Conservation (phyloP, 164 flowering plant species). For the Tetrastigma voinierianum region DNA sequence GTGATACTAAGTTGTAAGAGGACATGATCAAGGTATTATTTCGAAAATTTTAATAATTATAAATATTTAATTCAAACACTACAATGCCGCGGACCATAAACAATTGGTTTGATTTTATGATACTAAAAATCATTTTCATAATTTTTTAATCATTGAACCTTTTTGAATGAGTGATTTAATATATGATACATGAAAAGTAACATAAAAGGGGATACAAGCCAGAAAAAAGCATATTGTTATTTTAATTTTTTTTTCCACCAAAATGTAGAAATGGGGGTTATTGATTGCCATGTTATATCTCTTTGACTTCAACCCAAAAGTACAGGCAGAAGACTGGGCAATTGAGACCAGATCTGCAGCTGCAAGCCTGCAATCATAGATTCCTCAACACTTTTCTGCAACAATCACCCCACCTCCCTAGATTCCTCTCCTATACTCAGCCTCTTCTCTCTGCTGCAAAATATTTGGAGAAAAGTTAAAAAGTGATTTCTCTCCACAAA, state of each 20-base stretch:
- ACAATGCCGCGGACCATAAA: no score
- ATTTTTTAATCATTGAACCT: no score
- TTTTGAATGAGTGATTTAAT: no score
- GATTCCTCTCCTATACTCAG: slow-evolving; percentile 10
- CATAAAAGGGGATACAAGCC: background rate
- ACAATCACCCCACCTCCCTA: background rate
- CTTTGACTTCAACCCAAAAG: background rate
- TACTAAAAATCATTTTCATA: no score
- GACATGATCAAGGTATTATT: no score
- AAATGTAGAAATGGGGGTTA: background rate
- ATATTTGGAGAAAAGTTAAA: background rate
- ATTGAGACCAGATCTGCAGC: slow-evolving; percentile 16
- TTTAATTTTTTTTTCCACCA: background rate
- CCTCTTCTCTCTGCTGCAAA: background rate
- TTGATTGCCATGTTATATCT: no score
- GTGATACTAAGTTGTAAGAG: no score
- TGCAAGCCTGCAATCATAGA: background rate
- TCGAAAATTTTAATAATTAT: no score
- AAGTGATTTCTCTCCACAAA: background rate
- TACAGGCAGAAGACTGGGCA: background rate
- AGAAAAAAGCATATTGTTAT: background rate
- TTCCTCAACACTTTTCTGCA: slow-evolving; percentile 6
- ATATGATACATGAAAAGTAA: no score
- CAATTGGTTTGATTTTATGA: no score
- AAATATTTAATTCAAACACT: no score